Conservation (phyloP, 2,329 filamentous ascomycete genomes). For the Gliomastix tumulicola region DNA sequence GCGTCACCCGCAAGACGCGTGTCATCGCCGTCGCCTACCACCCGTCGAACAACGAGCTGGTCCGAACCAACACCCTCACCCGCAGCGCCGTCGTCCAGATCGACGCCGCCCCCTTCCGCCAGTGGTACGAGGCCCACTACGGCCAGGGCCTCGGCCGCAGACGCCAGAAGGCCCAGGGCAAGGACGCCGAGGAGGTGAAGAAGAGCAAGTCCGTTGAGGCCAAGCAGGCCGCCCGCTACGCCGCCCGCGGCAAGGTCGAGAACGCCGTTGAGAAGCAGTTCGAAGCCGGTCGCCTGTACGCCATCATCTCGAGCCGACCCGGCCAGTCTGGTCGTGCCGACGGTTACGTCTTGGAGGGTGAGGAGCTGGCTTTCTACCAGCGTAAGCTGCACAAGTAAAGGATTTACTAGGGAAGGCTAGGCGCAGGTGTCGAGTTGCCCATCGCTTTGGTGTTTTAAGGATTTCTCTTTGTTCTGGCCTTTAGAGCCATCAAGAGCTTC, state of each 20-base stretch:
- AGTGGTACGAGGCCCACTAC: slow-evolving; percentile 99
- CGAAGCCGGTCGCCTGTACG: slow-evolving; percentile 96
- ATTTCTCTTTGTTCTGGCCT: slow-evolving; percentile 25
- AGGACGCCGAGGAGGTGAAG: slow-evolving; percentile 64
- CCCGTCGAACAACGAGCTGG: slow-evolving; percentile 99
- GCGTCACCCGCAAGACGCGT: slow-evolving; percentile 96
- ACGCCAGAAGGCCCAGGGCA: slow-evolving; percentile 77
- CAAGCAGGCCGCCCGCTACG: slow-evolving; percentile 88
- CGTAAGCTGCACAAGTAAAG: slow-evolving; percentile 96
- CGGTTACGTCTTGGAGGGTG: slow-evolving; percentile 97
- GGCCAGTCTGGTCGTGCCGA: slow-evolving; percentile 96
- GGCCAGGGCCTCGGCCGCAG: slow-evolving; percentile 81
- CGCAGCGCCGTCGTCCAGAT: slow-evolving; percentile 98
- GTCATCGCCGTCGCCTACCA: slow-evolving; percentile 98
- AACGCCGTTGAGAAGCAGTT: slow-evolving; percentile 92
- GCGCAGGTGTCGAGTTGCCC: no score
- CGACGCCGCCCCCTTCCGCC: slow-evolving; percentile 97
- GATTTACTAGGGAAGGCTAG: slow-evolving; percentile 8
- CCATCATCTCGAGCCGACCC: slow-evolving; percentile 85
- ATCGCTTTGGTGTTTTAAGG: slow-evolving; percentile 29
- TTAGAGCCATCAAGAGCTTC: slow-evolving; percentile 27
- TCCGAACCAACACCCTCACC: slow-evolving; percentile 99
- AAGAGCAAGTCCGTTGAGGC: slow-evolving; percentile 94
- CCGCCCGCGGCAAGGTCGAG: slow-evolving; percentile 88
- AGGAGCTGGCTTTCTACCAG: slow-evolving; percentile 99